A percentile compares a stretch with the other conserved stretches of the same genome.
These are phyloP conservation scores for Citrullus colocynthis DNA, from an alignment of 306 rosid species.

Conservation along the genomic window DNA sequence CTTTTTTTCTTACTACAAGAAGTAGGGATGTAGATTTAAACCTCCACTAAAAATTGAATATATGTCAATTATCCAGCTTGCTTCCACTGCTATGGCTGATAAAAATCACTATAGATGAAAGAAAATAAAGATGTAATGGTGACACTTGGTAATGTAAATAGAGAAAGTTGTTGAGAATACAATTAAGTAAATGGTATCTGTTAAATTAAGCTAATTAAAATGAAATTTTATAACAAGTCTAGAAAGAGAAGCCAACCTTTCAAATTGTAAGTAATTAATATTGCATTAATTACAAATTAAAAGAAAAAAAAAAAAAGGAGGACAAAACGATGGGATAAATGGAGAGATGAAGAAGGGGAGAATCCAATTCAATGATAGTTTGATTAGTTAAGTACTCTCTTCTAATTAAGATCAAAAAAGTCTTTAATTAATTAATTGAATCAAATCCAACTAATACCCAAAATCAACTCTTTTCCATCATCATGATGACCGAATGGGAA, in stretches of 20 bases:
- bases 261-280: background rate
- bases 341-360: background rate
- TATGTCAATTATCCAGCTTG: too few relatives aligned
- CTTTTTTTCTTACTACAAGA: too few relatives aligned
- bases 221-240: background rate
- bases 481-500: slow-evolving; percentile 51
- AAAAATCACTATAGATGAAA: background rate
- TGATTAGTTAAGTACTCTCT: slow-evolving; percentile 34
- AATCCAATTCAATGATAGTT: slow-evolving; percentile 13
- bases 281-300: background rate
- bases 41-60: too few relatives aligned
- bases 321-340: background rate
- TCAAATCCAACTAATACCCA: slow-evolving; percentile 20
- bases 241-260: background rate
- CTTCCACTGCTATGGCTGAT: background rate
- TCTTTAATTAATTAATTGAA: slow-evolving; percentile 9
- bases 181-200: background rate
- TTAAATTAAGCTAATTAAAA: background rate
- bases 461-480: slow-evolving; percentile 43
- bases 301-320: background rate
- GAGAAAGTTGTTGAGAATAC: background rate
- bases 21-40: too few relatives aligned
- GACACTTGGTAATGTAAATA: background rate
- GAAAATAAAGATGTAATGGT: background rate
- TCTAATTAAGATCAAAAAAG: slow-evolving; percentile 6